Evolutionary conservation across 352 stramenopile species (phyloP), one percentile per base, ranked within the genome.

Genomic region (Pythium guiyangense): DNA sequence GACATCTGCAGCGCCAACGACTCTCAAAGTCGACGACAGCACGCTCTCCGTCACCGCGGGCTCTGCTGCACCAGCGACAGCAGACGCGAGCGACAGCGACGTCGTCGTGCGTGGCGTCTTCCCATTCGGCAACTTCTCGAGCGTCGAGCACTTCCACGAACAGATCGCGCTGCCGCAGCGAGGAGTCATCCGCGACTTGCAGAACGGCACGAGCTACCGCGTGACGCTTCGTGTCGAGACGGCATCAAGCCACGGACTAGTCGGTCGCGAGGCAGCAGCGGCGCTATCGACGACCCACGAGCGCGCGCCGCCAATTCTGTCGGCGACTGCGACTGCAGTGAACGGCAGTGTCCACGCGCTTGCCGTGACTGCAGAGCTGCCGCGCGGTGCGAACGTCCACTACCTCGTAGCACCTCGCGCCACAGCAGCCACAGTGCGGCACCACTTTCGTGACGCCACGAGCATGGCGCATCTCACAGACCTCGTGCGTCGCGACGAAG

Each of bases 341-440:
- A 84, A 90, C 39, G 70, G 63, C 57, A 83, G 67, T 17, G 80
- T 88, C 8, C 52, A 71, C 22, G 65, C 70, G 0, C 63, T 92
- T 2, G 66, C 69, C 20, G 54, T 88, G 8, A 60, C 46, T 0
- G 63, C 84, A 1, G 70, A 82, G 31, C 49, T 91, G 27, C 59
- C 76, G 40, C 64, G 56, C 4, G 37, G 63, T 12, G 82, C 67
- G 3, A 80, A 79, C 29, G 58, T 90, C 10, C 80, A 92, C 50
- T 92, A 88, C 62, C 5, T 77, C 18, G 48, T 74, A 0, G 61
- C 51, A 15, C 34, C 62, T 8, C 50, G 46, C 14, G 52, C 55
- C 17, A 35, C 31, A 12, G 57, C 14, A 27, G 35, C 39, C 18
- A 27, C 52, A 10, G 26, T 79, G 27, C 67, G 70, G 25, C 63